Percentiles rank a stretch among this genome's conserved stretches.
Conservation (phyloP, 1,284 basidiomycete genomes). For the Mycena sp. region DNA sequence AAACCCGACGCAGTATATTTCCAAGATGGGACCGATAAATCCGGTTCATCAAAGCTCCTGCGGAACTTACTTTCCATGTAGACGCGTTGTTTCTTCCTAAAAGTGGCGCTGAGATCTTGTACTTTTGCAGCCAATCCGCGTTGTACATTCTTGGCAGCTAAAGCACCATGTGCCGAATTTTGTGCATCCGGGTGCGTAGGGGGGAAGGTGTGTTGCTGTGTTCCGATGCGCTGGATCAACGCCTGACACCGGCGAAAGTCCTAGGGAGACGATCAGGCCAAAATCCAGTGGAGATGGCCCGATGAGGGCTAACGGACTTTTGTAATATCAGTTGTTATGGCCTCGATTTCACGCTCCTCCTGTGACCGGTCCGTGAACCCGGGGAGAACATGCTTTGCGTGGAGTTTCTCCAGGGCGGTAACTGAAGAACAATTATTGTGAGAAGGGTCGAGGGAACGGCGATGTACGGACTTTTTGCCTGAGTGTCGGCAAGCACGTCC, state of each 20-base stretch:
- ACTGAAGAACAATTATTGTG: constrained; percentile 57
- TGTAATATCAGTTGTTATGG: constrained; percentile 89
- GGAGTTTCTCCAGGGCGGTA: constrained; percentile 86
- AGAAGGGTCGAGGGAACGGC: constrained; percentile 28
- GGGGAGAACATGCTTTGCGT: constrained; percentile 95
- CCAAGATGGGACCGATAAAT: constrained; percentile 21
- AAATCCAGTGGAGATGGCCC: constrained; percentile 32
- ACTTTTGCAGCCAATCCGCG: constrained; percentile 94
- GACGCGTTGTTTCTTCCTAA: constrained; percentile 96
- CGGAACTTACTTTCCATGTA: constrained; percentile 93
- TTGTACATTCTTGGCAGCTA: constrained; percentile 96
- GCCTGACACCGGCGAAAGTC: constrained; percentile 87
- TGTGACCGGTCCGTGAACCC: constrained; percentile 94
- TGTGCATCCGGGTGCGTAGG: constrained; percentile 53
- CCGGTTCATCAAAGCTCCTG: constrained; percentile 20
- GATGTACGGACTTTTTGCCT: constrained; percentile 79
- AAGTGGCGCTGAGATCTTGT: constrained; percentile 92
- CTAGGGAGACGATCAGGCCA: constrained; percentile 50
- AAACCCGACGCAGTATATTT: not conserved
- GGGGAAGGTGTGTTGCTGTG: constrained; percentile 60
- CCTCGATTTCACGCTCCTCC: constrained; percentile 95
- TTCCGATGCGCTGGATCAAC: constrained; percentile 79
- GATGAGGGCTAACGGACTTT: constrained; percentile 58
- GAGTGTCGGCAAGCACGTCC: constrained; percentile 73
- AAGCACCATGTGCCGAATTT: constrained; percentile 60